Evolutionary conservation across 2,329 filamentous ascomycete genomes (phyloP).

Genomic region (Capronia americana): DNA sequence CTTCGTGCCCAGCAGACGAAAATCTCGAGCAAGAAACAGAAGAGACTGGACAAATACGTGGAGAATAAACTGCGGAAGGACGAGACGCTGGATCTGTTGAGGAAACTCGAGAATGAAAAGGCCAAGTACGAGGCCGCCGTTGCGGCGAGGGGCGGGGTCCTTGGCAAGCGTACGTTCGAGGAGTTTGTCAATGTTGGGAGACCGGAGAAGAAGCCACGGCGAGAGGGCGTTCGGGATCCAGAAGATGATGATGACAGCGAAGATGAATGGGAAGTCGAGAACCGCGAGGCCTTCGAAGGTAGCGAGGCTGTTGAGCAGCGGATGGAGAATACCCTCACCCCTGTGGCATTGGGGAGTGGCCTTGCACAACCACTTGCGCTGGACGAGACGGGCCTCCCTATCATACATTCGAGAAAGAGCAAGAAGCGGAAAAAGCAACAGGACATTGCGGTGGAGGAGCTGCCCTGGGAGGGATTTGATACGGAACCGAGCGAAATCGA

Average conservation of each 20-base stretch:
- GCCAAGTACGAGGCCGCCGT: slow-evolving; percentile 74
- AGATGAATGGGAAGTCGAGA: slow-evolving; percentile 41
- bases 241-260: slow-evolving; percentile 37
- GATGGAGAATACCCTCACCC: neutral
- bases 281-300: slow-evolving; percentile 40
- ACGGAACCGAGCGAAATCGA: slow-evolving; percentile 45
- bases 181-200: slow-evolving; percentile 50
- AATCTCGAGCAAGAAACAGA: slow-evolving; percentile 69
- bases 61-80: slow-evolving; percentile 95
- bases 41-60: slow-evolving; percentile 72
- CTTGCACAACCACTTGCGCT: slow-evolving; percentile 85
- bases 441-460: slow-evolving; percentile 45
- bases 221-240: slow-evolving; percentile 4
- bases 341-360: slow-evolving; percentile 66
- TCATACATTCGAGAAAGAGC: slow-evolving; percentile 78
- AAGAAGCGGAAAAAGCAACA: slow-evolving; percentile 57
- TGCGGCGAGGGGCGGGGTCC: slow-evolving; percentile 73
- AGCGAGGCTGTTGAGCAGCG: neutral
- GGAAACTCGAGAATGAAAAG: slow-evolving; percentile 79
- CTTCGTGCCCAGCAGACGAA: slow-evolving; percentile 61
- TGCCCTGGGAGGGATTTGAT: slow-evolving; percentile 55
- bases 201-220: neutral
- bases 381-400: slow-evolving; percentile 77
- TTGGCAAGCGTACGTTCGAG: slow-evolving; percentile 75
- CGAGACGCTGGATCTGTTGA: slow-evolving; percentile 82